A percentile compares a stretch with the other conserved stretches of the same genome.
Conservation (phyloP, 2,329 filamentous ascomycete species). For the Byssoonygena ceratinophila region DNA sequence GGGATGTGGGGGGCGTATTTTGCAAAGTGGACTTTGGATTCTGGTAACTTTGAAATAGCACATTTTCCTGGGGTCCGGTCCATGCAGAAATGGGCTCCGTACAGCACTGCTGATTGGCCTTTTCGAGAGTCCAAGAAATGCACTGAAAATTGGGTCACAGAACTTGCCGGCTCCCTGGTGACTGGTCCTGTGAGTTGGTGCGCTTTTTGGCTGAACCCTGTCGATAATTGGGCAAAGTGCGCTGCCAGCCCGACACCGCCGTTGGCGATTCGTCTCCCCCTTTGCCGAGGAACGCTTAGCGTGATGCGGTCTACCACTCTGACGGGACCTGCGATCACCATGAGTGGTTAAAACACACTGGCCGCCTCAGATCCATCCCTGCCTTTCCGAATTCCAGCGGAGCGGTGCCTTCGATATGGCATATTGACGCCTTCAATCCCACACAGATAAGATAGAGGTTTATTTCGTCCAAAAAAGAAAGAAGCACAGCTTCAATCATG, state of each 20-base stretch:
- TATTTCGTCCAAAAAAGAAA: not conserved
- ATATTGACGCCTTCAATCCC: not conserved
- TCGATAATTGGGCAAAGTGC: not conserved
- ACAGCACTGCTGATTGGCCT: slow-evolving; percentile 1
- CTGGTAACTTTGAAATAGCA: slow-evolving; percentile 8
- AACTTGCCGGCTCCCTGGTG: slow-evolving; percentile 1
- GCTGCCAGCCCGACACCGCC: too few species aligned
- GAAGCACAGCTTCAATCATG: not conserved
- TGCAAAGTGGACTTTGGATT: slow-evolving; percentile 3
- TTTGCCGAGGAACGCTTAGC: slow-evolving; percentile 4
- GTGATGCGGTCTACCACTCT: slow-evolving; percentile 9
- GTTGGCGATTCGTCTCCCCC: not conserved
- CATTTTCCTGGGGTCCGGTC: not conserved
- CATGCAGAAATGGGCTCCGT: not conserved
- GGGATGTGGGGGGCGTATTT: slow-evolving; percentile 5
- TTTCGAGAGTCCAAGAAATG: not conserved
- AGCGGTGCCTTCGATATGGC: slow-evolving; percentile 2
- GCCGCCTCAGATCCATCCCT: not conserved
- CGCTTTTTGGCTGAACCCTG: slow-evolving; percentile 3
- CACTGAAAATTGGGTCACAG: slow-evolving; percentile 4
- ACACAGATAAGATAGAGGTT: not conserved
- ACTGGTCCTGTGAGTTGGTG: not conserved
- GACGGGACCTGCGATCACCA: slow-evolving; percentile 6
- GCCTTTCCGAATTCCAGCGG: slow-evolving; percentile 5
- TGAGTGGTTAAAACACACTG: not conserved